phyloP scores from a whole-genome alignment of 441 rosid genomes.

The Pelargonium australe region DNA sequence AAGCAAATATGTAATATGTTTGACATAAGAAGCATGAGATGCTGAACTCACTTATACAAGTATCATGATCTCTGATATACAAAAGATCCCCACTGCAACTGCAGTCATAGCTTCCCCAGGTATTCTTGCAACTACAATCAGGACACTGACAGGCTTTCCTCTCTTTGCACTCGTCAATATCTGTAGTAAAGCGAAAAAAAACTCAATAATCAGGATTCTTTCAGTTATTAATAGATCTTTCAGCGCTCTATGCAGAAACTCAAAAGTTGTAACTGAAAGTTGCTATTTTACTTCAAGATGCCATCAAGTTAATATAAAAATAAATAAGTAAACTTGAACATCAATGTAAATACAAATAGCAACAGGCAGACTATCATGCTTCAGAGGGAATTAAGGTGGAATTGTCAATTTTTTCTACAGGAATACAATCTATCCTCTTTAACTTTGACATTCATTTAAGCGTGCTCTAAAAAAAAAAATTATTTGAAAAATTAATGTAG shows the following conservation, averaged over 20 bases:
- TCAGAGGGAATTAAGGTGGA: no score
- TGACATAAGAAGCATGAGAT: not conserved
- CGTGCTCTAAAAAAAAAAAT: no score
- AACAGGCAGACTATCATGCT: not conserved
- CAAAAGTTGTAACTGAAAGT: not conserved
- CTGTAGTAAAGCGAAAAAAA: conserved; percentile 54
- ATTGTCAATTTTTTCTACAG: no score
- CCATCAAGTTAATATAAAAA: not conserved
- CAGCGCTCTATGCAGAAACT: not conserved
- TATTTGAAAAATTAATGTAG: no score
- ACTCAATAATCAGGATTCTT: not conserved
- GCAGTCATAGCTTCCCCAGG: conserved; percentile 98
- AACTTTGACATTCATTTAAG: no score
- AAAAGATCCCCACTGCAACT: conserved; percentile 77
- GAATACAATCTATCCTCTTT: no score
- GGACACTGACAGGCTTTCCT: conserved; percentile 86
- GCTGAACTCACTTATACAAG: conserved; percentile 78
- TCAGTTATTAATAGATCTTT: not conserved
- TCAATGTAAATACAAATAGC: not conserved
- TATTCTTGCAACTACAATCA: conserved; percentile 83
- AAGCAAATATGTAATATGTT: not conserved
- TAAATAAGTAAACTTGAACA: no score
- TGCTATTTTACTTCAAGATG: not conserved
- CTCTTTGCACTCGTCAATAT: conserved; percentile 87
- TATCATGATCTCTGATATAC: conserved; percentile 87